These are phyloP conservation scores for Candida vartiovaarae DNA, from an alignment of 805 yeast genomes.

Conservation along the genomic window DNA sequence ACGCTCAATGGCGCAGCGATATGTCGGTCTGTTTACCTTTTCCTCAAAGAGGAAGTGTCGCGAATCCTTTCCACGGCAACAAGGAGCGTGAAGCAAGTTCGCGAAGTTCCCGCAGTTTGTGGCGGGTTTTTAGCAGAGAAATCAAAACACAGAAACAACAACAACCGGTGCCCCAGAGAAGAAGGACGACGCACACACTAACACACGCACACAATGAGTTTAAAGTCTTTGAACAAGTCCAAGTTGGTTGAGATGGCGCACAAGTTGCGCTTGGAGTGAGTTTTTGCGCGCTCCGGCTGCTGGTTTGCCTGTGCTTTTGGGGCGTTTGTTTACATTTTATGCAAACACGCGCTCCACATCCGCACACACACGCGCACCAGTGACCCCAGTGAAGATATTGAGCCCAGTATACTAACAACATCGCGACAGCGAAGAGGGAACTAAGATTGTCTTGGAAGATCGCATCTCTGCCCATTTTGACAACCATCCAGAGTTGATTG, in stretches of 20 bases:
- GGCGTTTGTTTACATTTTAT: constrained; percentile 1
- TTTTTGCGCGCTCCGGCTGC: background rate
- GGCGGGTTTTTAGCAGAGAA: background rate
- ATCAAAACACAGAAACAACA: constrained; percentile 5
- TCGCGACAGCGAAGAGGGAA: constrained; percentile 22
- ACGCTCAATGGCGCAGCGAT: no score
- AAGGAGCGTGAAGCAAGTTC: no score
- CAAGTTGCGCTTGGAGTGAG: constrained; percentile 29
- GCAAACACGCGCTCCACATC: background rate
- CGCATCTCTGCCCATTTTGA: constrained; percentile 23
- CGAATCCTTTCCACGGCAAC: background rate
- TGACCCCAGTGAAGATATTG: no score
- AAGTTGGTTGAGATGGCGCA: constrained; percentile 30
- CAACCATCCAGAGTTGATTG: constrained; percentile 26
- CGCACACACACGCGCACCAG: no score
- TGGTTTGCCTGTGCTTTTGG: constrained; percentile 1
- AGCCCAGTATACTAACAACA: constrained; percentile 3
- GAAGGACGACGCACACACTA: background rate
- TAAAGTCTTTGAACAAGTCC: constrained; percentile 30
- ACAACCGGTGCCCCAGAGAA: background rate
- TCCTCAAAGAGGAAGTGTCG: background rate
- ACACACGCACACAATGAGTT: constrained; percentile 20
- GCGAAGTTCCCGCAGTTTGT: no score
- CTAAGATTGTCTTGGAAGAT: constrained; percentile 25
- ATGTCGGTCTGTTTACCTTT: background rate